A percentile compares a stretch with the other conserved stretches of the same genome.
These are phyloP conservation scores for Neurospora intermedia DNA, from an alignment of 495 filamentous ascomycete genomes.

Conservation along the genomic window DNA sequence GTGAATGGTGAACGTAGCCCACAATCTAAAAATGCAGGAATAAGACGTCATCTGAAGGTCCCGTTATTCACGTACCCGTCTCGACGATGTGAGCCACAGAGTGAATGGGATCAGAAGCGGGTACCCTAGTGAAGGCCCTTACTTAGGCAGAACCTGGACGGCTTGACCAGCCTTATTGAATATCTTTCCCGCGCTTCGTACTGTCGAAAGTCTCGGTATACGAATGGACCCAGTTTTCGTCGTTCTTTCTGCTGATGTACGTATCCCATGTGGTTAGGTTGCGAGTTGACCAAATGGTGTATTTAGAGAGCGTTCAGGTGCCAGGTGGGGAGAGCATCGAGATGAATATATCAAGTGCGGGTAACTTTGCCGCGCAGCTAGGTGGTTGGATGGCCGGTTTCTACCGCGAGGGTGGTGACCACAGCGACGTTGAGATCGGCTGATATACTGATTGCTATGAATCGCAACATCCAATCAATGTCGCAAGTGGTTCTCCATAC, in stretches of 20 bases:
- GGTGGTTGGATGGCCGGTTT: neutral
- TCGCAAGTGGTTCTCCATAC: neutral
- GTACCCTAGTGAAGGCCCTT: neutral
- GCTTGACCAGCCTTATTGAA: neutral
- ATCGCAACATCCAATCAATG: neutral
- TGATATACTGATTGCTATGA: neutral
- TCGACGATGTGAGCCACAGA: neutral
- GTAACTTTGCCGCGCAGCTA: neutral
- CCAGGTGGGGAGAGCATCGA: neutral
- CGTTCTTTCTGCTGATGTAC: no score
- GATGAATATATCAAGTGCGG: neutral
- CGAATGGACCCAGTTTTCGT: no score
- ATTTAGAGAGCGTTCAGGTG: neutral
- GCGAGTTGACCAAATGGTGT: neutral
- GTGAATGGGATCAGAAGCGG: neutral
- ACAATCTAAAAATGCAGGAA: neutral
- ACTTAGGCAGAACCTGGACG: neutral
- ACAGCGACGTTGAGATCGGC: neutral
- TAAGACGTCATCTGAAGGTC: neutral
- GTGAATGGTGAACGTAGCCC: neutral
- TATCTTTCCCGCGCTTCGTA: no score
- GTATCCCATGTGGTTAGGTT: no score
- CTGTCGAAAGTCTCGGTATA: no score
- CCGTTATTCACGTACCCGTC: neutral
- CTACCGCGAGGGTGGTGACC: neutral